A percentile compares a stretch with the other conserved stretches of the same genome.
Evolutionary conservation across 345 rosid species (phyloP).

Genomic region (Raphanus sativus): DNA sequence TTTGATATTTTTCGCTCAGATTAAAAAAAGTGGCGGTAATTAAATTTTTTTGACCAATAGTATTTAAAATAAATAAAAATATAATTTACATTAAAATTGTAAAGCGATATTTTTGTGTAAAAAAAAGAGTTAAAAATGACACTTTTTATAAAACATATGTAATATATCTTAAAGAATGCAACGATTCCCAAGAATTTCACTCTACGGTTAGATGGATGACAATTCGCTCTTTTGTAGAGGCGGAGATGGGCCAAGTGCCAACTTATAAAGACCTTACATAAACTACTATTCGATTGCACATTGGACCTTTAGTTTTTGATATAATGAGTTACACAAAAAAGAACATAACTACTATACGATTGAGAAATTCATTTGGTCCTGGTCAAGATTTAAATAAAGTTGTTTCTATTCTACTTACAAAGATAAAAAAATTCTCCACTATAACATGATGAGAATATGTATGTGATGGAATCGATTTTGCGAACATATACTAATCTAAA

Average conservation of each 20-base stretch:
- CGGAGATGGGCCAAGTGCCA: conserved; percentile 4
- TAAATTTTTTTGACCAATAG: too few relatives aligned
- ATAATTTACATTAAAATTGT: too few relatives aligned
- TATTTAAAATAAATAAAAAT: too few relatives aligned
- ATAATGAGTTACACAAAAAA: too few relatives aligned
- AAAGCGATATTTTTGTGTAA: too few relatives aligned
- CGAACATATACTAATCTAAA: conserved; percentile 34
- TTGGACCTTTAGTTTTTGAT: too few relatives aligned
- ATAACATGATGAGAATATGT: conserved; percentile 10
- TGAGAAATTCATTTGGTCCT: not conserved
- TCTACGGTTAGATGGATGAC: not conserved
- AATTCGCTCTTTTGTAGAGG: not conserved
- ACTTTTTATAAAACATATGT: too few relatives aligned
- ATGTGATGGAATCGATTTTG: conserved; percentile 18
- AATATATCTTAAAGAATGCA: not conserved
- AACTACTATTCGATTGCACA: not conserved
- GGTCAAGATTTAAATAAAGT: conserved; percentile 2
- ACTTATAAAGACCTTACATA: not conserved
- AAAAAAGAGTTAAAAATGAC: too few relatives aligned
- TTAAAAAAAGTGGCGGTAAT: too few relatives aligned
- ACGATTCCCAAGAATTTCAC: not conserved
- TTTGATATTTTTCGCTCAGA: too few relatives aligned
- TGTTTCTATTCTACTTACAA: not conserved
- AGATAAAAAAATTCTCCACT: conserved; percentile 26
- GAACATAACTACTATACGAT: not conserved